Percentiles rank a stretch among this genome's conserved stretches.
Evolutionary conservation across 2,329 filamentous ascomycete genomes (phyloP).

Genomic region (Scytalidium sp.): DNA sequence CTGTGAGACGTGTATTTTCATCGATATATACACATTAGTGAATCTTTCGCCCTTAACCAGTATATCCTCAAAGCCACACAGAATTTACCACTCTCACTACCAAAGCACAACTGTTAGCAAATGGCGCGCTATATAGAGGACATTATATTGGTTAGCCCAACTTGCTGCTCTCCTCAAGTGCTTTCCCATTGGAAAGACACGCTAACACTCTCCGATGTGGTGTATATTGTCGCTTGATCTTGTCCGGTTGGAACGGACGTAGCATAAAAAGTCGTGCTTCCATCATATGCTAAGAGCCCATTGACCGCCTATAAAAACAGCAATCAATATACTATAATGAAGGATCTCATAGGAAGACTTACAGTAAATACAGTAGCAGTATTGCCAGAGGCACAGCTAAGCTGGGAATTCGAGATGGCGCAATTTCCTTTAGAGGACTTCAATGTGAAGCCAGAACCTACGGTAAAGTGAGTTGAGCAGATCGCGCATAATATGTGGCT

Average conservation of each 20-base stretch:
- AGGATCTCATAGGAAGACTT: constrained; percentile 11
- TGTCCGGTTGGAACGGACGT: constrained; percentile 26
- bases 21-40: no score
- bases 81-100: no score
- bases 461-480: neutral
- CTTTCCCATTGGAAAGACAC: constrained; percentile 29
- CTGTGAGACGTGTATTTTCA: no score
- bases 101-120: no score
- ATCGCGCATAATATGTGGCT: neutral
- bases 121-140: no score
- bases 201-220: constrained; percentile 19
- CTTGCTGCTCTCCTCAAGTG: neutral
- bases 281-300: constrained; percentile 24
- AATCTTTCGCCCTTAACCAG: no score
- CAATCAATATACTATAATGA: neutral
- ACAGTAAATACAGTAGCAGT: constrained; percentile 33
- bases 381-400: constrained; percentile 53
- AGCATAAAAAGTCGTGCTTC: constrained; percentile 28
- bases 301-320: neutral
- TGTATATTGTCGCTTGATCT: constrained; percentile 28
- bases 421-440: constrained; percentile 58
- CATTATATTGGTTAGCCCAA: neutral
- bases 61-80: no score
- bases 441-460: constrained; percentile 39
- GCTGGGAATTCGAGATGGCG: constrained; percentile 46